A percentile compares a stretch with the other conserved stretches of the same genome.
Evolutionary conservation across 2,329 filamentous ascomycete genomes (phyloP).

Genomic region (Cladorrhinum sp.): DNA sequence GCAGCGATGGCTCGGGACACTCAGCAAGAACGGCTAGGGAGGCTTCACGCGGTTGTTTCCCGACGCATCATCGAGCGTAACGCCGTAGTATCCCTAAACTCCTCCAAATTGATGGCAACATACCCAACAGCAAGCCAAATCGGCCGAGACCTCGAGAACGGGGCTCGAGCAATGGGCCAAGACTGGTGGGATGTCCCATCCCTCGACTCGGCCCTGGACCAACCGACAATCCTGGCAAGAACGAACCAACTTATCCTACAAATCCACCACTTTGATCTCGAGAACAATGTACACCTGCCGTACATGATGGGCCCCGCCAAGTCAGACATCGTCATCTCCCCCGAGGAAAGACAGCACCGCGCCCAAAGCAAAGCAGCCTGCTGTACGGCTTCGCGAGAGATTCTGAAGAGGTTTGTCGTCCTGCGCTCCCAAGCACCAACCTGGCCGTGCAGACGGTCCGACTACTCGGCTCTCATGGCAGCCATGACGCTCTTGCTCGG

Average conservation of each 20-base stretch:
- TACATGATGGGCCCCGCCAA: constrained; percentile 47
- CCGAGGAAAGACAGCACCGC: constrained; percentile 39
- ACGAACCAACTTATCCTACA: constrained; percentile 44
- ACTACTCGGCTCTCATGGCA: constrained; percentile 52
- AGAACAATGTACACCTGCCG: constrained; percentile 53
- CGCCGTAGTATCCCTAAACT: constrained; percentile 17
- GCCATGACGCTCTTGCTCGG: constrained; percentile 50
- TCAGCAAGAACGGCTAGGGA: constrained; percentile 44
- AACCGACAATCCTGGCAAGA: constrained; percentile 27
- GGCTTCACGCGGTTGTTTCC: constrained; percentile 41
- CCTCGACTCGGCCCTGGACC: constrained; percentile 23
- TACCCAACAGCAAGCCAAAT: constrained; percentile 43
- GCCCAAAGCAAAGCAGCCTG: constrained; percentile 47
- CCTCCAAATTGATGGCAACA: constrained; percentile 32
- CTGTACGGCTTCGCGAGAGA: constrained; percentile 48
- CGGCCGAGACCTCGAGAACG: constrained; percentile 46
- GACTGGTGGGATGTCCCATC: constrained; percentile 48
- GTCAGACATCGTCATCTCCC: not conserved
- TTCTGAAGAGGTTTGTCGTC: constrained; percentile 47
- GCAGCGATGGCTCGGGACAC: constrained; percentile 32
- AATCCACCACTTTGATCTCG: constrained; percentile 48
- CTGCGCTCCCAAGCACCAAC: constrained; percentile 40
- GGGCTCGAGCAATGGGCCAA: constrained; percentile 39
- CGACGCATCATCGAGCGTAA: constrained; percentile 49
- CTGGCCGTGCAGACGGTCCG: constrained; percentile 46